Conservation (phyloP, 345 rosid species). For the Moringa oleifera region DNA sequence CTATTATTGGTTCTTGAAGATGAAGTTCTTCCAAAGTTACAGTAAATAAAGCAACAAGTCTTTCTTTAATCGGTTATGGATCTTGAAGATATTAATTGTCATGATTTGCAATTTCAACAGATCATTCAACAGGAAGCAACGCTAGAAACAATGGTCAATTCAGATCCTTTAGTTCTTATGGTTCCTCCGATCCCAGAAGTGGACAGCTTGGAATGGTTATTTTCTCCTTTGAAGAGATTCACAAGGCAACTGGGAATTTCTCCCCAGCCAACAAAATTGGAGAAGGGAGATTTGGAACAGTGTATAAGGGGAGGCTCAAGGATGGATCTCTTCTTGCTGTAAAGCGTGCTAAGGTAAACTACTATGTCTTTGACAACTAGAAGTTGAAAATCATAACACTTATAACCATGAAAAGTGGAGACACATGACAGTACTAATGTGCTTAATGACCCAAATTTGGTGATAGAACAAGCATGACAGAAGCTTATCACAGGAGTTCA, state of each 20-base stretch:
- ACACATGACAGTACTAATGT: too few species aligned
- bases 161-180: constrained; percentile 45
- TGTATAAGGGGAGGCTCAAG: constrained; percentile 70
- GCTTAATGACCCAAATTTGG: constrained; percentile 16
- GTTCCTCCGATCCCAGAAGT: constrained; percentile 39
- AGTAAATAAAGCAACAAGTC: too few species aligned
- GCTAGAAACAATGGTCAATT: constrained; percentile 29
- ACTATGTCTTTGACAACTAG: too few species aligned
- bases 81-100: background rate
- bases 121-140: constrained; percentile 45
- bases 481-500: constrained; percentile 52
- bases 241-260: constrained; percentile 73
- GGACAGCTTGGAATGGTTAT: constrained; percentile 29
- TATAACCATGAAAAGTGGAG: background rate
- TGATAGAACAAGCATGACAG: constrained; percentile 51
- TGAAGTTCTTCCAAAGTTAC: background rate
- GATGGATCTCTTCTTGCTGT: constrained; percentile 82
- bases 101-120: constrained; percentile 42
- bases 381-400: too few species aligned
- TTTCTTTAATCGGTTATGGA: too few species aligned
- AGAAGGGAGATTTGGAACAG: constrained; percentile 76
- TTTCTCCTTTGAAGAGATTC: constrained; percentile 62
- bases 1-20: background rate
- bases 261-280: constrained; percentile 58
- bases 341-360: constrained; percentile 76